Evolutionary conservation across 331 rosid genomes (phyloP).

Genomic region (Cucumis variabilis): DNA sequence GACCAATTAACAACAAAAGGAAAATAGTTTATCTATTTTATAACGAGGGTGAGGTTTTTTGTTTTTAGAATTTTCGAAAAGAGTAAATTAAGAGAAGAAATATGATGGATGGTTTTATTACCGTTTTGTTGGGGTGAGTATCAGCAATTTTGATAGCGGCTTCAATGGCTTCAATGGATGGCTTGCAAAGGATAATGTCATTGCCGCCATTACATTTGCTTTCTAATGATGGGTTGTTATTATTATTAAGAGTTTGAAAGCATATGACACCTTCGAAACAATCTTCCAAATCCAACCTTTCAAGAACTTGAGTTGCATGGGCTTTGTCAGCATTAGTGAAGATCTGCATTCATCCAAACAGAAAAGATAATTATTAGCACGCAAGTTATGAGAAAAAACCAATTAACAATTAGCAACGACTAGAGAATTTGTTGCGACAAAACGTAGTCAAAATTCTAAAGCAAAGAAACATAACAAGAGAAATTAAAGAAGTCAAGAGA

Average conservation of each 20-base stretch:
- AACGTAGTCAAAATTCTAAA: no score
- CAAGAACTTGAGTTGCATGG: constrained; percentile 75
- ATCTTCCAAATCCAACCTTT: constrained; percentile 75
- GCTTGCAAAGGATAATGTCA: constrained; percentile 70
- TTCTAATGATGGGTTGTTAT: neutral
- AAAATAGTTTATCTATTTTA: no score
- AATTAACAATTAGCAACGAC: no score
- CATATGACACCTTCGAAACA: constrained; percentile 87
- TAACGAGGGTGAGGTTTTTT: no score
- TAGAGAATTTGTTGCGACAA: no score
- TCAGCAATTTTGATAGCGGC: constrained; percentile 74
- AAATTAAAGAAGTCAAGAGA: no score
- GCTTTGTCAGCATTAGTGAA: constrained; percentile 85
- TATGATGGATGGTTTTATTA: constrained; percentile 31
- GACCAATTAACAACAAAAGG: no score
- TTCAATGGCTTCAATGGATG: constrained; percentile 75
- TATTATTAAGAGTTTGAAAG: constrained; percentile 81
- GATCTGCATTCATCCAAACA: constrained; percentile 50
- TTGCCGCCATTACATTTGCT: constrained; percentile 23
- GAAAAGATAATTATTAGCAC: neutral
- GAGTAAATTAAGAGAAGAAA: no score
- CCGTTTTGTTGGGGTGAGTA: constrained; percentile 72
- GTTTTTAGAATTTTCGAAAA: no score
- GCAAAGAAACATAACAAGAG: no score
- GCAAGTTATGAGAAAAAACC: no score